A percentile compares a stretch with the other conserved stretches of the same genome.
Evolutionary conservation across 2,329 filamentous ascomycete species (phyloP).

Genomic region (Penicillium glabrum): DNA sequence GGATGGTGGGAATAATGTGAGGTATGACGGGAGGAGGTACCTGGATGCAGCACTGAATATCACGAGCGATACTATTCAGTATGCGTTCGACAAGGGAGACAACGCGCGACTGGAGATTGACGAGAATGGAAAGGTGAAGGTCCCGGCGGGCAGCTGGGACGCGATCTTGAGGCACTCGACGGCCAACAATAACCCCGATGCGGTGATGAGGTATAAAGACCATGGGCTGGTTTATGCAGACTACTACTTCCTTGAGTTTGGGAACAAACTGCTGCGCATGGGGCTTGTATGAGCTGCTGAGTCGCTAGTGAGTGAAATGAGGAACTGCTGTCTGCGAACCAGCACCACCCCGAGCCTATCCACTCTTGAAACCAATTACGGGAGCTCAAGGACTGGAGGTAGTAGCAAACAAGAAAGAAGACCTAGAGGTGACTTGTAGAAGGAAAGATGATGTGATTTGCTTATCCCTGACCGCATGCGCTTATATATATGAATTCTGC

Average conservation of each 20-base stretch:
- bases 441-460: too few species aligned
- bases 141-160: slow-evolving; percentile 32
- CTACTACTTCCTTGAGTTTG: slow-evolving; percentile 43
- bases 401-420: too few species aligned
- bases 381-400: too few species aligned
- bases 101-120: neutral
- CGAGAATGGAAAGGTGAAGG: neutral
- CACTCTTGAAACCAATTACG: too few species aligned
- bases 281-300: neutral
- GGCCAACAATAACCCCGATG: slow-evolving; percentile 40
- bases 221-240: slow-evolving; percentile 45
- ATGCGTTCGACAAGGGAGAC: neutral
- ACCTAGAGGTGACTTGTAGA: too few species aligned
- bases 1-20: neutral
- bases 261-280: slow-evolving; percentile 38
- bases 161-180: slow-evolving; percentile 40
- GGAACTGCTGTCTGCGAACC: too few species aligned
- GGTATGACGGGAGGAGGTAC: neutral
- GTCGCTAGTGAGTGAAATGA: neutral
- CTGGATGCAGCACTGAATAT: neutral
- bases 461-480: too few species aligned
- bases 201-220: slow-evolving; percentile 35
- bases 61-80: neutral
- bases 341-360: too few species aligned
- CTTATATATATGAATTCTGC: too few species aligned